Evolutionary conservation across 805 yeast genomes (phyloP), one percentile per base, ranked within the genome.

Genomic region (Hanseniaspora opuntiae): DNA sequence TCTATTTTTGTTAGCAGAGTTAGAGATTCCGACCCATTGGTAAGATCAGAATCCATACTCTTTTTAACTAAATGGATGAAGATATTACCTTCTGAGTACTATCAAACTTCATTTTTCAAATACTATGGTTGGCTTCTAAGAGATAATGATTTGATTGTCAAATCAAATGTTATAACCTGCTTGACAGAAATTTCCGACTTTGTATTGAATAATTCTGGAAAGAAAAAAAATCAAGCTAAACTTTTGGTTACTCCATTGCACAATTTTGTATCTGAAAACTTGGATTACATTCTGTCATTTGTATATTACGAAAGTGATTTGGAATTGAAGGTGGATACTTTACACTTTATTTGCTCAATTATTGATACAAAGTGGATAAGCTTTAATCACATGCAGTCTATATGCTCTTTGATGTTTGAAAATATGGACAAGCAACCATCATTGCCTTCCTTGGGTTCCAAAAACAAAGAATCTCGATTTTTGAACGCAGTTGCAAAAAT

Each of bases 91-190:
- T 88, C 83, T 55, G 68, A 72, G 52, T 87, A 84, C 60, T 75
- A 84, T 58, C 84, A 79, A 56, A 80, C 82, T 12, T 70, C 81
- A 1, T 86, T 80, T 61, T 71, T 87, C 57, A 75, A 88, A 57
- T 86, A 84, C 64, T 74, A 84, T 61, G 95, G 95, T 4, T 84
- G 94, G 94, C 70, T 86, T 35, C 68, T 89, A 41, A 80, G 89
- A n/a, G 96, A 88, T 62, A 70, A 78, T 2, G 74, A 76, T 16
- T 65, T 75, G 11, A 57, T 63, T 3, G 94, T 86, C 1, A 74
- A 95, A 58, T 63, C 72, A 9, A 87, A 84, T 59, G 88, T 80
- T 1, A 62, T 84, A 25, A 77, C 72, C 58, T 72, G 75, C 4
- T 66, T 88, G 44, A 63, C 70, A 12, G 78, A 69, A 59, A 65